These are phyloP conservation scores for Penicillium soppii DNA, from an alignment of 495 filamentous ascomycete species.

Conservation along the genomic window DNA sequence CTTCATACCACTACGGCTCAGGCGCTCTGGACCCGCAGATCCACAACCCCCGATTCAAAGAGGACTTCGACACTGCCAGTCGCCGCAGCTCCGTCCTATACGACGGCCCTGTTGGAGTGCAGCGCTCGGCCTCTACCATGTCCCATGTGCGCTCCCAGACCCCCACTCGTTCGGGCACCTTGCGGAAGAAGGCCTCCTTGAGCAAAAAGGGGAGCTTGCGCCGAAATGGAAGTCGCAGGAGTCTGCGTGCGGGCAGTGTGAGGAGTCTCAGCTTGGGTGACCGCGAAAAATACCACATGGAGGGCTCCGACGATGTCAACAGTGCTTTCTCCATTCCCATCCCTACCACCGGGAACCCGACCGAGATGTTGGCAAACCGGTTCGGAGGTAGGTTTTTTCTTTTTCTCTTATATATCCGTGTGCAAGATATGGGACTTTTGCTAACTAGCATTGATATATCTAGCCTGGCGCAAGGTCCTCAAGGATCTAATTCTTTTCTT, in stretches of 20 bases:
- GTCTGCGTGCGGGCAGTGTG: slow-evolving; percentile 78
- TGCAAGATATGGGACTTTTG: not conserved
- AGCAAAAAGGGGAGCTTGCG: slow-evolving; percentile 71
- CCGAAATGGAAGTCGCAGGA: slow-evolving; percentile 73
- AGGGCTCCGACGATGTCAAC: slow-evolving; percentile 68
- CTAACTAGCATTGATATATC: slow-evolving; percentile 11
- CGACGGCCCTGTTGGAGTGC: slow-evolving; percentile 44
- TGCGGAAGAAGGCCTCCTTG: slow-evolving; percentile 83
- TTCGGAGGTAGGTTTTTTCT: slow-evolving; percentile 75
- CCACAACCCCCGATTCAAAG: slow-evolving; percentile 58
- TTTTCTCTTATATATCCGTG: no score
- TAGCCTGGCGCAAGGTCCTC: slow-evolving; percentile 92
- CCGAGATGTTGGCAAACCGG: slow-evolving; percentile 82
- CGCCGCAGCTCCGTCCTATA: slow-evolving; percentile 61
- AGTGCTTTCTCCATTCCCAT: slow-evolving; percentile 87
- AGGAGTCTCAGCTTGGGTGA: slow-evolving; percentile 67
- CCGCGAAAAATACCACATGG: slow-evolving; percentile 51
- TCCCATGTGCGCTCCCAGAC: slow-evolving; percentile 48
- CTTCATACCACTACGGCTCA: slow-evolving; percentile 40
- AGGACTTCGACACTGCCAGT: slow-evolving; percentile 69
- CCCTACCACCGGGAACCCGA: slow-evolving; percentile 82
- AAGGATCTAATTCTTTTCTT: slow-evolving; percentile 96
- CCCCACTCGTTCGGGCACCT: slow-evolving; percentile 70
- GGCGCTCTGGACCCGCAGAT: slow-evolving; percentile 44
- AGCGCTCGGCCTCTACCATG: slow-evolving; percentile 54